A percentile compares a stretch with the other conserved stretches of the same genome.
phyloP scores from a whole-genome alignment of 164 flowering plant genomes.

The Berberis thunbergii region DNA sequence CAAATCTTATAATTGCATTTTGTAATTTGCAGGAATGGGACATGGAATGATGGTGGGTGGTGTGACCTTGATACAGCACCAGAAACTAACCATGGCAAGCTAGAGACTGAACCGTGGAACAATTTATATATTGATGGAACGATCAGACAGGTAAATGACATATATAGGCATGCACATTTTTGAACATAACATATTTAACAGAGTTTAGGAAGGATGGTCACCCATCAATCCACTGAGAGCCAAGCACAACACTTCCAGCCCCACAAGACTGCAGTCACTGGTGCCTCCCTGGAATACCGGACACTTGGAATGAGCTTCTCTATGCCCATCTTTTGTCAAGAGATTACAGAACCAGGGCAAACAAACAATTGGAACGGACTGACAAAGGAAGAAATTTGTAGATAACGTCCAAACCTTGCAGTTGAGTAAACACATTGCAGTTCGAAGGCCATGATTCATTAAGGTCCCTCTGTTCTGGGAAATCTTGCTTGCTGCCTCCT shows the following conservation, averaged over 20 bases:
- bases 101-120: background rate
- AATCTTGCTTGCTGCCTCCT: too few relatives aligned
- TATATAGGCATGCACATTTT: background rate
- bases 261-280: conserved; percentile 2
- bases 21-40: conserved; percentile 49
- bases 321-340: background rate
- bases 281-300: conserved; percentile 5
- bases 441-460: too few relatives aligned
- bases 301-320: conserved; percentile 2
- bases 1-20: too few relatives aligned
- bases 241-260: background rate
- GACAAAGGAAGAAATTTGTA: background rate
- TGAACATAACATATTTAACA: background rate
- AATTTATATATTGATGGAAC: background rate
- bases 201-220: conserved; percentile 4
- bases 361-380: background rate
- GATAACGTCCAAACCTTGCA: too few relatives aligned
- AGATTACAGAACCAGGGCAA: background rate
- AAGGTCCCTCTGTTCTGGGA: too few relatives aligned
- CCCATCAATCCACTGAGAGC: background rate
- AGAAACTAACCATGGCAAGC: background rate
- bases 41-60: conserved; percentile 37
- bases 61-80: background rate
- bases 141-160: background rate
- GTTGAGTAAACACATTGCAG: too few relatives aligned